Conservation (phyloP, 345 rosid genomes). For the Acer negundo region DNA sequence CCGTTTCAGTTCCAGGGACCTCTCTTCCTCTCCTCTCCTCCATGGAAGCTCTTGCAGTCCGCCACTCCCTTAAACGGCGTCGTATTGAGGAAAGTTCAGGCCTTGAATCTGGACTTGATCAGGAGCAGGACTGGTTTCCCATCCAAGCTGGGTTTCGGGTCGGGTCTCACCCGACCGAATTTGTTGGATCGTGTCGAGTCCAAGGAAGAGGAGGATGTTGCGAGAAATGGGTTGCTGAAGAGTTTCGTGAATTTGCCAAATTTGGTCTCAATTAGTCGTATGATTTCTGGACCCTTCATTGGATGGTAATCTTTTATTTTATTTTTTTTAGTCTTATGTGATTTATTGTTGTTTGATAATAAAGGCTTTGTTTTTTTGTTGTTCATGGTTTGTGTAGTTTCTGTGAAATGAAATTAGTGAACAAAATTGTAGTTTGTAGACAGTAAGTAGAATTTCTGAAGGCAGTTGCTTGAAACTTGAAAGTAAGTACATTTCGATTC, state of each 20-base stretch:
- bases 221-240: conserved; percentile 31
- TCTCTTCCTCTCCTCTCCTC: conserved; percentile 72
- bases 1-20: conserved; percentile 71
- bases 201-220: conserved; percentile 21
- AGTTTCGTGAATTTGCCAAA: conserved; percentile 84
- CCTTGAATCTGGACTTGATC: conserved; percentile 51
- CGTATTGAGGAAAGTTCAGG: conserved; percentile 56
- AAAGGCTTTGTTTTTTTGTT: not conserved
- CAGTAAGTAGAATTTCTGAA: not conserved
- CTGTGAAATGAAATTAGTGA: not conserved
- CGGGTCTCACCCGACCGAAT: too few species aligned
- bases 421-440: not conserved
- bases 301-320: conserved; percentile 59
- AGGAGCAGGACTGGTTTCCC: conserved; percentile 37
- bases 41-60: conserved; percentile 89
- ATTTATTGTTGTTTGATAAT: not conserved
- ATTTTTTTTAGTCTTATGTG: not conserved
- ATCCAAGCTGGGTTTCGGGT: conserved; percentile 20
- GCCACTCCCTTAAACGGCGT: conserved; percentile 67
- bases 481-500: not conserved
- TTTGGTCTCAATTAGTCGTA: conserved; percentile 65
- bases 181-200: too few species aligned
- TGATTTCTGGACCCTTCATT: conserved; percentile 86
- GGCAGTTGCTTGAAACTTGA: not conserved
- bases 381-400: conserved; percentile 1